Base-by-base conservation (phyloP, 306 rosid species). In the Cucurbita pepo region DNA sequence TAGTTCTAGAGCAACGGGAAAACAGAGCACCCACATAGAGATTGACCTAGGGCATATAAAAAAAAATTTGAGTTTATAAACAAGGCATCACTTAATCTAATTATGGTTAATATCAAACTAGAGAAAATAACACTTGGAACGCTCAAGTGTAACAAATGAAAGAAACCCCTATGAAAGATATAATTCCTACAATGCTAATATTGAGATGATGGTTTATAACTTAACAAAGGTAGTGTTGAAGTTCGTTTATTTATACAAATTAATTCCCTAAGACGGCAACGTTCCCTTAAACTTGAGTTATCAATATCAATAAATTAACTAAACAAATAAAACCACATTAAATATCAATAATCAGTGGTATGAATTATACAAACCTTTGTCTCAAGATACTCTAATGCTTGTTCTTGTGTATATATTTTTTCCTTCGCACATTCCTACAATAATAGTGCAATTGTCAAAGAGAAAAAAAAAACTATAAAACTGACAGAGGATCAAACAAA, bases 311-410 rank as follows among this genome's bases (percentile, higher is more conserved):
- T 37, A 61, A 37, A 37, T 21, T 3, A 37, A 14, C 21, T 37
- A 36, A 14, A 37, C 16, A 61, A 14, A 61, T 37, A 38, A 61
- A 61, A 61, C 67, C 44, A 38, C 10, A 61, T n/a, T 37, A 36
- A 58, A 14, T 15, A 61, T n/a, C 70, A 67, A 47, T 15, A 67
- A 47, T 8, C 12, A 11, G 12, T 5, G 3, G 72, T 12, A 47
- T 45, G 19, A 34, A 53, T 5, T 3, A 74, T 60, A 37, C 79
- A 18, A 45, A 15, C 96, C 94, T 85, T 85, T 81, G 92, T 67
- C 74, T 88, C 96, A 53, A 92, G 92, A 76, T 76, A 87, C 69
- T 73, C 88, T 79, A 92, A 48, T 59, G 98, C 98, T 81, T 92
- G 90, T 66, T 87, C 84, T 78, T 72, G 81, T 12, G 91, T 87